Base-by-base conservation (phyloP, 2,329 filamentous ascomycete species). In the Arthrobotrys iridis region DNA sequence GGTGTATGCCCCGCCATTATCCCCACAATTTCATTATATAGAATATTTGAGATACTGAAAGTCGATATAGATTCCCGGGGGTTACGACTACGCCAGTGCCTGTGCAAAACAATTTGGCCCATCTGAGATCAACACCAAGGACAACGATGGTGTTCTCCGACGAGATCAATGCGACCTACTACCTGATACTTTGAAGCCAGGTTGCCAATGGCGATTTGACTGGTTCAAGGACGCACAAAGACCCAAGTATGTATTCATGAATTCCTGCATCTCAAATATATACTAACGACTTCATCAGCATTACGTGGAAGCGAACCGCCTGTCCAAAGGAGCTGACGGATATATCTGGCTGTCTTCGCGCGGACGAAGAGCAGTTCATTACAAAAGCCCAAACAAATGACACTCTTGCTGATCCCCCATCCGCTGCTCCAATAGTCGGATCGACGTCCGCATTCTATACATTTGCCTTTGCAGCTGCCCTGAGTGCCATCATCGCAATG, bases 201-300 rank as follows among this genome's bases (percentile, higher is more conserved):
- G 88, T 10, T 89, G 88, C 82, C 83, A 85, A 79, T 90, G 87
- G 86, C 86, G 87, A 77, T 89, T 89, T 79, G 86, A 88, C 82
- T 73, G 68, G 68, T 52, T 73, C 41, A 40, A 66, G 13, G 52
- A 73, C 40, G 68, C 68, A 4, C 26, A 66, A 24, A 66, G 48
- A 22, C 68, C 68, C n/a, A 73, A 73, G 68, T 73, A 66, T 35
- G 60, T 63, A 46, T 40, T 18, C 15, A 26, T 24, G 2, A 30
- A 28, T 15, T 15, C 11, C 5, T 33, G 5, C 6, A 37, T 37
- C 11, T n/a, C 8, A 26, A 18, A 7, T 15, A 33, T 5, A 24
- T 43, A 22, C 67, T 72, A 58, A 72, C 11, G 4, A 26, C 22
- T 3, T 15, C 18, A 4, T 22, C 15, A 73, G 68, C 15, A 30